Evolutionary conservation across 495 filamentous ascomycete species (phyloP).

Genomic region (Penicillium angulare): DNA sequence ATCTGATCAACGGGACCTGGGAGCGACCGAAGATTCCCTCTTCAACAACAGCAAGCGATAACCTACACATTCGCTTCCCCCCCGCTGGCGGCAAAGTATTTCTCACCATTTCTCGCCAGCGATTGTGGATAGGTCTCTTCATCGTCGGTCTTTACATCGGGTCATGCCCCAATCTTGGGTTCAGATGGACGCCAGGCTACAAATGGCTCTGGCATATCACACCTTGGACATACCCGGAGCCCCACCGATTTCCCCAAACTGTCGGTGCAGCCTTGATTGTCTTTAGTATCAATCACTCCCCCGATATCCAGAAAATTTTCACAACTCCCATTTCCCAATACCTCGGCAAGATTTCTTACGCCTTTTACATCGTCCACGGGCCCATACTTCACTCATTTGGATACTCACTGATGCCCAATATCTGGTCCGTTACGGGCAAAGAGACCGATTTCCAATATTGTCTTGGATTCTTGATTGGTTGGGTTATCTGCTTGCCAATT

Average conservation of each 20-base stretch:
- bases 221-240: constrained; percentile 41
- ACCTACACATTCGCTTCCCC: constrained; percentile 20
- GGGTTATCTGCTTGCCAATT: constrained; percentile 49
- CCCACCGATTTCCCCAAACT: constrained; percentile 46
- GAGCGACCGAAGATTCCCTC: constrained; percentile 16
- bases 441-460: constrained; percentile 51
- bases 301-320: constrained; percentile 53
- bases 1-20: constrained; percentile 50
- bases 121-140: constrained; percentile 54
- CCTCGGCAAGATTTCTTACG: constrained; percentile 59
- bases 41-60: constrained; percentile 12
- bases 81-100: constrained; percentile 29
- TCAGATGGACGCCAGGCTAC: constrained; percentile 46
- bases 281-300: constrained; percentile 52
- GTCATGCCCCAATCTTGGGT: constrained; percentile 42
- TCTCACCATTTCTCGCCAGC: constrained; percentile 41
- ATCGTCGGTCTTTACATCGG: constrained; percentile 43
- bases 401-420: constrained; percentile 47
- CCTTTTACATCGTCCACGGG: constrained; percentile 65
- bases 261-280: constrained; percentile 57
- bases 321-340: constrained; percentile 58
- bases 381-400: constrained; percentile 53
- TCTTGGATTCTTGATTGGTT: constrained; percentile 50
- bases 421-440: constrained; percentile 54
- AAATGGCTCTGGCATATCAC: constrained; percentile 42